Percentiles rank a stretch among this genome's conserved stretches.
Conservation (phyloP, 371 early-diverging fungal species). For the Batkoa obscura region DNA sequence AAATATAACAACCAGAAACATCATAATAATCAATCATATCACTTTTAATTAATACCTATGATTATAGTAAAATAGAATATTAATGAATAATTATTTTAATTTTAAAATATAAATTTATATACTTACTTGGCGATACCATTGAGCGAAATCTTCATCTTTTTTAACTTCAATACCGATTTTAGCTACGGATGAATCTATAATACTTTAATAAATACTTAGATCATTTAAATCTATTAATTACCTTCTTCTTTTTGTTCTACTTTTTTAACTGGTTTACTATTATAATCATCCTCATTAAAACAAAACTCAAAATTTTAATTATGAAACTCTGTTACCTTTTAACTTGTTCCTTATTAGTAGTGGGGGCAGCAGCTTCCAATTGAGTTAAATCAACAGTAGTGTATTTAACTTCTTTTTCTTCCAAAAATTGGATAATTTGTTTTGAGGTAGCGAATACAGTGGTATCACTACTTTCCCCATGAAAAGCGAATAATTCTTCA, state of each 20-base stretch:
- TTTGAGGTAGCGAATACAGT: conserved; percentile 31
- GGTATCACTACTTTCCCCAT: conserved; percentile 26
- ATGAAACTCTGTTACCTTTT: neutral
- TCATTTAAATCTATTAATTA: neutral
- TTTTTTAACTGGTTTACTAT: neutral
- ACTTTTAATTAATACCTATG: conserved; percentile 60
- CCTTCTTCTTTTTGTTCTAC: conserved; percentile 2
- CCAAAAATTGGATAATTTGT: conserved; percentile 23
- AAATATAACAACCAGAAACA: conserved; percentile 98
- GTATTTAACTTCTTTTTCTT: conserved; percentile 16
- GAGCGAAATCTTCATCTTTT: conserved; percentile 86
- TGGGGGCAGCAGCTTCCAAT: conserved; percentile 20
- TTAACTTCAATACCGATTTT: conserved; percentile 83
- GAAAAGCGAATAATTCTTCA: conserved; percentile 28
- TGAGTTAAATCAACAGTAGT: conserved; percentile 22
- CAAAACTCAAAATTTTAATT: neutral
- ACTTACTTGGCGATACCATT: conserved; percentile 82
- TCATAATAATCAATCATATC: conserved; percentile 99
- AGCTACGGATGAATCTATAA: neutral
- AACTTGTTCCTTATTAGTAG: conserved; percentile 2
- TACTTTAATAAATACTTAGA: neutral
- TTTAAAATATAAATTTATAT: neutral
- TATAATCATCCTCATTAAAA: neutral
- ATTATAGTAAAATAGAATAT: too few relatives aligned
- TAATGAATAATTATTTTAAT: neutral